Conservation (phyloP, 2,329 filamentous ascomycete species). For the Metarhizium album region DNA sequence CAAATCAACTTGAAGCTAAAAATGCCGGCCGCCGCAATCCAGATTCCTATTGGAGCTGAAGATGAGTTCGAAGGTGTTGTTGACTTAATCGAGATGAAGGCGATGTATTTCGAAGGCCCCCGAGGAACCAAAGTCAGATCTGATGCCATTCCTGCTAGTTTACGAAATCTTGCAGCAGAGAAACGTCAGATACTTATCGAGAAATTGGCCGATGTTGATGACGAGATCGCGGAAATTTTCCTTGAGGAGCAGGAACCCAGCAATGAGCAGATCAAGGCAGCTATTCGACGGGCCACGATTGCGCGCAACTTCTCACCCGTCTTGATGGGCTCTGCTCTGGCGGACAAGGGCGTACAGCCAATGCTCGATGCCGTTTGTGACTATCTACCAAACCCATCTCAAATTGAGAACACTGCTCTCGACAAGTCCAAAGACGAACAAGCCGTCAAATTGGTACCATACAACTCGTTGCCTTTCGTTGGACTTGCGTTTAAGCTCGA, state of each 20-base stretch:
- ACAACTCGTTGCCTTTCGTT: constrained; percentile 88
- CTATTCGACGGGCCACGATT: constrained; percentile 86
- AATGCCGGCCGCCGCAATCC: constrained; percentile 83
- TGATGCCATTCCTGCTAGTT: constrained; percentile 73
- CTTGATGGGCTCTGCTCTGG: constrained; percentile 90
- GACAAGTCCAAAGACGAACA: constrained; percentile 72
- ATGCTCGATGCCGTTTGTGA: constrained; percentile 96
- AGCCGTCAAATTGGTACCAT: constrained; percentile 78
- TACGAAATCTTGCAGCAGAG: constrained; percentile 67
- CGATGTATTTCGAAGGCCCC: constrained; percentile 82
- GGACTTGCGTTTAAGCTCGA: constrained; percentile 97
- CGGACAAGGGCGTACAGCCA: constrained; percentile 88
- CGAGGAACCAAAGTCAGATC: constrained; percentile 67
- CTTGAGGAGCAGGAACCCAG: constrained; percentile 77
- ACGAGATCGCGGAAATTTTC: constrained; percentile 93
- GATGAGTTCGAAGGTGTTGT: constrained; percentile 89
- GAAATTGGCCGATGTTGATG: constrained; percentile 92
- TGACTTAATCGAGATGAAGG: constrained; percentile 84
- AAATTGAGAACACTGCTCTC: constrained; percentile 82
- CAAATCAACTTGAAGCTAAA: constrained; percentile 96
- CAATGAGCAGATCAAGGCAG: constrained; percentile 74
- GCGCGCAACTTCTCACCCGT: constrained; percentile 84
- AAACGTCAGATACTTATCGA: constrained; percentile 82
- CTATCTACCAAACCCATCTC: constrained; percentile 82
- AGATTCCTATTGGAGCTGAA: constrained; percentile 88